Conservation (phyloP, 768 basidiomycete species). For the Russula sp. region DNA sequence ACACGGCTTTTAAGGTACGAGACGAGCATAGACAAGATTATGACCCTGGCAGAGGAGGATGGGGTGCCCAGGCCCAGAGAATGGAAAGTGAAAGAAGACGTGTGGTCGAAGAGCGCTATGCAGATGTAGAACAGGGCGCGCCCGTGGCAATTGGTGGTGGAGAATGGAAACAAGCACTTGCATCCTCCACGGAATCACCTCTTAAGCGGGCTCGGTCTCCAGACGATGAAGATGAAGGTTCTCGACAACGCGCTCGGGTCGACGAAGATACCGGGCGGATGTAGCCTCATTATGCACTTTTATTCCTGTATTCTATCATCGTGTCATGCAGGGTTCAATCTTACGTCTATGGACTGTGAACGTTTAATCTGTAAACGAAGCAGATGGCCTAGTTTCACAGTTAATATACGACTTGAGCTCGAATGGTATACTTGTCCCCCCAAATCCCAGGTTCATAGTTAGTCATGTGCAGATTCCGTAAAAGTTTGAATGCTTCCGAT, state of each 20-base stretch:
- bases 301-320: constrained; percentile 18
- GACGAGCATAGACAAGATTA: constrained; percentile 98
- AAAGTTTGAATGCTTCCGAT: constrained; percentile 64
- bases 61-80: constrained; percentile 82
- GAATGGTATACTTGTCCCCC: constrained; percentile 37
- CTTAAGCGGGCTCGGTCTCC: constrained; percentile 72
- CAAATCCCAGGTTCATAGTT: constrained; percentile 33
- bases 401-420: constrained; percentile 47
- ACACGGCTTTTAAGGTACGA: constrained; percentile 42
- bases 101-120: constrained; percentile 82
- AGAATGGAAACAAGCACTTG: constrained; percentile 73
- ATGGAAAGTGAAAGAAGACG: constrained; percentile 66
- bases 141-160: constrained; percentile 79
- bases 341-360: constrained; percentile 16
- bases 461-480: constrained; percentile 55
- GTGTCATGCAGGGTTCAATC: not conserved
- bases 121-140: constrained; percentile 69
- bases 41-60: constrained; percentile 91
- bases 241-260: constrained; percentile 50
- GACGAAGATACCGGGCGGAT: constrained; percentile 67
- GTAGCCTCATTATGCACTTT: constrained; percentile 32
- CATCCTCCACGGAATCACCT: constrained; percentile 30
- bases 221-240: constrained; percentile 62
- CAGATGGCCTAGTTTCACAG: constrained; percentile 1
- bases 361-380: not conserved